A percentile compares a stretch with the other conserved stretches of the same genome.
Conservation (phyloP, 306 rosid genomes). For the Hippophae tibetana region DNA sequence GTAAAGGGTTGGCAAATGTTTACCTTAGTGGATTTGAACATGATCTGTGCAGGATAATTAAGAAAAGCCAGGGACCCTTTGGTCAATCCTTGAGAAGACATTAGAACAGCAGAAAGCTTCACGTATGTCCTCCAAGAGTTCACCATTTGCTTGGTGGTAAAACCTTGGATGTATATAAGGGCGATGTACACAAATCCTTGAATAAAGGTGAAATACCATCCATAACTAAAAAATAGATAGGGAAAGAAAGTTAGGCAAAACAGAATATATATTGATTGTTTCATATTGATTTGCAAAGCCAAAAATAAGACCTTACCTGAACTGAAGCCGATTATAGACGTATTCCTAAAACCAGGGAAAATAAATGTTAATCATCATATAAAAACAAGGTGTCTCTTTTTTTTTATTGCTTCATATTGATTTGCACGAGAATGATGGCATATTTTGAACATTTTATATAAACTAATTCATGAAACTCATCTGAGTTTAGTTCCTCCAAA, state of each 20-base stretch:
- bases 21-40: conserved; percentile 62
- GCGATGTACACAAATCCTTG: conserved; percentile 52
- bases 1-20: neutral
- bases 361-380: no score
- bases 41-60: conserved; percentile 60
- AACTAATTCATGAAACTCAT: no score
- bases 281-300: neutral
- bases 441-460: no score
- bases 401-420: neutral
- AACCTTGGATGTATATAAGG: conserved; percentile 44
- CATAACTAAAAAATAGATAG: conserved; percentile 32
- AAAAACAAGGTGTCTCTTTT: no score
- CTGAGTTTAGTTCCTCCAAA: no score
- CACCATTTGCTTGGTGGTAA: conserved; percentile 49
- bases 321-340: conserved; percentile 51
- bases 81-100: conserved; percentile 65
- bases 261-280: neutral
- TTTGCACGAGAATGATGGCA: neutral
- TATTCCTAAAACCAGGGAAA: conserved; percentile 34
- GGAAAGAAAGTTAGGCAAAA: neutral
- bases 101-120: conserved; percentile 57
- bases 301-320: conserved; percentile 26
- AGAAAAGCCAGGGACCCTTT: conserved; percentile 58
- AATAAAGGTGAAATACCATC: conserved; percentile 64
- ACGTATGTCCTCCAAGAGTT: conserved; percentile 56